phyloP scores from a whole-genome alignment of 306 rosid genomes.

The Fragaria iinumae region DNA sequence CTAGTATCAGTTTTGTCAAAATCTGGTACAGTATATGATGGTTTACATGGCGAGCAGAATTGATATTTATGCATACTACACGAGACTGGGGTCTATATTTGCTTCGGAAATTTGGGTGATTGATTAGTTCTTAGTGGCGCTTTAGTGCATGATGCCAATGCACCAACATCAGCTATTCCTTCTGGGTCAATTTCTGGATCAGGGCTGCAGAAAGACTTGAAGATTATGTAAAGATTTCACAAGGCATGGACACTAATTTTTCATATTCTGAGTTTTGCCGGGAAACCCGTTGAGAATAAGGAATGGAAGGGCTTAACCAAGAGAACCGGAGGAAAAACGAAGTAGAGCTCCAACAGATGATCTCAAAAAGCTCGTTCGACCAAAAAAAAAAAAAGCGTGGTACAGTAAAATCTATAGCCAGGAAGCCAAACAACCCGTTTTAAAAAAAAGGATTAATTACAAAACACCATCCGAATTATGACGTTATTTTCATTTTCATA shows the following conservation, averaged over 20 bases:
- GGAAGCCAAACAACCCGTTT: not conserved
- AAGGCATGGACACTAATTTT: not conserved
- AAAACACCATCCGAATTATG: too few species aligned
- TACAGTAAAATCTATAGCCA: not conserved
- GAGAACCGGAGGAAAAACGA: not conserved
- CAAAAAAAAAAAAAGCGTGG: not conserved
- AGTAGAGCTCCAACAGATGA: not conserved
- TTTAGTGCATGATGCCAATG: not conserved
- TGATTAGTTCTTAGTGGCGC: not conserved
- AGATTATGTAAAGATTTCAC: not conserved
- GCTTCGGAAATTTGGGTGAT: not conserved
- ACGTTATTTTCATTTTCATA: too few species aligned
- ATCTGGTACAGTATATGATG: not conserved
- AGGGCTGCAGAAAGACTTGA: not conserved
- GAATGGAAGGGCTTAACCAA: not conserved
- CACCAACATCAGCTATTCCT: not conserved
- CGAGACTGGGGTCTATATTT: not conserved
- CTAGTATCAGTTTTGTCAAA: not conserved
- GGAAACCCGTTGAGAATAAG: not conserved
- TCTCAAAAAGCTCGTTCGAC: not conserved
- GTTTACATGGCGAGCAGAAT: not conserved
- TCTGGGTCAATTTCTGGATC: not conserved
- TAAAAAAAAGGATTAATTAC: too few species aligned
- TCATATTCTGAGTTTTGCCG: not conserved
- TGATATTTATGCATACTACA: not conserved